phyloP scores from a whole-genome alignment of 2,329 filamentous ascomycete genomes.

The Bipolaris sorokiniana region DNA sequence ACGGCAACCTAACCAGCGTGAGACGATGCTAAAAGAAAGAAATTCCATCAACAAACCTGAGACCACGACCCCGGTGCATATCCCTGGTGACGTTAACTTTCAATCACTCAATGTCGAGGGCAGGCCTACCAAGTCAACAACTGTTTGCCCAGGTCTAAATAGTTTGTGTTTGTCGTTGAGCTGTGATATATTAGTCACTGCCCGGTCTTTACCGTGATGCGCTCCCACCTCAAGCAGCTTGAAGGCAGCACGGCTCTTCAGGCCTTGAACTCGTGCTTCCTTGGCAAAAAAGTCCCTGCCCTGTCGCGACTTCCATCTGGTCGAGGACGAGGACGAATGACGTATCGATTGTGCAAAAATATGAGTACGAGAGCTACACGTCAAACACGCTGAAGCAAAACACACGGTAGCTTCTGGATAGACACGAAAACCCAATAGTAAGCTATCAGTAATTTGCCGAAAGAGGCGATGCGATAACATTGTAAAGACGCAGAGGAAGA shows the following conservation, averaged over 20 bases:
- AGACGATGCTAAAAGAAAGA: neutral
- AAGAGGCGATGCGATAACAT: slow-evolving; percentile 50
- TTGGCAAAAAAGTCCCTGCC: slow-evolving; percentile 72
- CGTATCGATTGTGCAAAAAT: slow-evolving; percentile 14
- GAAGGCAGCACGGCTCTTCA: slow-evolving; percentile 92
- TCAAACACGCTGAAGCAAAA: slow-evolving; percentile 23
- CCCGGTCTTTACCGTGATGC: neutral
- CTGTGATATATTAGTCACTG: slow-evolving; percentile 53
- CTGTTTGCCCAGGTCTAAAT: slow-evolving; percentile 80
- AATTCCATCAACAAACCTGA: slow-evolving; percentile 49
- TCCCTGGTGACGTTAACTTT: slow-evolving; percentile 58
- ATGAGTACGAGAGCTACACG: slow-evolving; percentile 13
- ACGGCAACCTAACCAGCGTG: slow-evolving; percentile 70
- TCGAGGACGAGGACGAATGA: slow-evolving; percentile 63
- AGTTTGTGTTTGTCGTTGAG: slow-evolving; percentile 82
- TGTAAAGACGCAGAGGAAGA: slow-evolving; percentile 16
- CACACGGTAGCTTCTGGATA: slow-evolving; percentile 12
- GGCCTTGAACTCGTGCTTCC: slow-evolving; percentile 75
- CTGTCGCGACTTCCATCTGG: slow-evolving; percentile 83
- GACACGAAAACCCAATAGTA: slow-evolving; percentile 30
- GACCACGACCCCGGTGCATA: slow-evolving; percentile 74
- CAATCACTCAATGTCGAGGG: neutral
- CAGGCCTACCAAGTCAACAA: slow-evolving; percentile 77
- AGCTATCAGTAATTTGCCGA: slow-evolving; percentile 44
- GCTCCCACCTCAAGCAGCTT: slow-evolving; percentile 79